Conservation (phyloP, 2,329 filamentous ascomycete species). For the Trichophyton rubrum region DNA sequence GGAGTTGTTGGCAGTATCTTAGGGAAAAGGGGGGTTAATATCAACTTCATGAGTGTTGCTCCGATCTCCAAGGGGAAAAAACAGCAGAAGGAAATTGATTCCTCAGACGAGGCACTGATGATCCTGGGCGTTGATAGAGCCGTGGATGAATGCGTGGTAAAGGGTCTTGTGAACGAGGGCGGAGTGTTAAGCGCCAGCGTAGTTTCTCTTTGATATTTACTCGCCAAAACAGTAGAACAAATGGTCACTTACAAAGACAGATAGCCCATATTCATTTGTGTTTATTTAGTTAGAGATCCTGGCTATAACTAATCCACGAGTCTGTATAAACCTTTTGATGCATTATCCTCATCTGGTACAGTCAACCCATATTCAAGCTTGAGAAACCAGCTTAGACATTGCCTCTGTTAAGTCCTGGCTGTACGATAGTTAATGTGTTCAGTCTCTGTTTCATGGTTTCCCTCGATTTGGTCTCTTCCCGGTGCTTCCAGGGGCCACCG, state of each 20-base stretch:
- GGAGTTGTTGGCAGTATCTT: conserved; percentile 61
- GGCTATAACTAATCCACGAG: too few relatives aligned
- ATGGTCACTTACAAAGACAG: not conserved
- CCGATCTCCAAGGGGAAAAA: conserved; percentile 23
- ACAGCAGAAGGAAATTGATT: not conserved
- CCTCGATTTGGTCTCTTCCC: not conserved
- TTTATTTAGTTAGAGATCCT: not conserved
- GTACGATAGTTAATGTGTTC: too few relatives aligned
- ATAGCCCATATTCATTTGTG: not conserved
- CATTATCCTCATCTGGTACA: too few relatives aligned
- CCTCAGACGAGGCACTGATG: conserved; percentile 59
- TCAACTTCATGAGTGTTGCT: conserved; percentile 66
- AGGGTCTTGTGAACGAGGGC: conserved; percentile 37
- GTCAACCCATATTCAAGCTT: too few relatives aligned
- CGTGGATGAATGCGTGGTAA: conserved; percentile 45
- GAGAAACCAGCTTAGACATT: too few relatives aligned
- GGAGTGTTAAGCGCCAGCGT: conserved; percentile 44
- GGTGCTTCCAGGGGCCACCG: not conserved
- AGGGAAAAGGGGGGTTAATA: conserved; percentile 60
- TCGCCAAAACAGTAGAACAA: not conserved
- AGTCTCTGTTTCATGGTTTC: not conserved
- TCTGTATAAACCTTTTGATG: too few relatives aligned
- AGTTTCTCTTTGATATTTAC: conserved; percentile 32
- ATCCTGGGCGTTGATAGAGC: conserved; percentile 60
- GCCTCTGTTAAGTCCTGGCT: too few relatives aligned